phyloP scores from a whole-genome alignment of 805 yeast genomes.

The Teunomyces lycoperdinae region DNA sequence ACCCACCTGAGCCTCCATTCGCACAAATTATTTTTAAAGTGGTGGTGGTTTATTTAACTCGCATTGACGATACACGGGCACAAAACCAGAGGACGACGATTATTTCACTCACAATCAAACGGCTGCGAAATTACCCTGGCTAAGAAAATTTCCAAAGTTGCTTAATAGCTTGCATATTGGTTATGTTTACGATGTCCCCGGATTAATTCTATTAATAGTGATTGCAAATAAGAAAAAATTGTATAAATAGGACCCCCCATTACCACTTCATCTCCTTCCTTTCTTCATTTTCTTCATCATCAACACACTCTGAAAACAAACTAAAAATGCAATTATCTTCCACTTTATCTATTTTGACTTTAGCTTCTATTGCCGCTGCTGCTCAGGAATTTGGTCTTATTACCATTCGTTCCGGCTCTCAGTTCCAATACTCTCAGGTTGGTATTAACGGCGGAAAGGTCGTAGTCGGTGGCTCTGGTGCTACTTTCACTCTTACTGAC shows the following conservation, averaged over 20 bases:
- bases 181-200: neutral
- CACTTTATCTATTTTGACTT: constrained; percentile 17
- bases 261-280: neutral
- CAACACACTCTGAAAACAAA: neutral
- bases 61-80: neutral
- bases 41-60: neutral
- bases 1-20: neutral
- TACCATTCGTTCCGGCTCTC: constrained; percentile 24
- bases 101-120: neutral
- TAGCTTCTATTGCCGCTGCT: constrained; percentile 22
- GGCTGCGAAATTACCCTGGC: constrained; percentile 1
- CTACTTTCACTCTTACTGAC: constrained; percentile 19
- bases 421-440: constrained; percentile 18
- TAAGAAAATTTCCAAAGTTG: neutral
- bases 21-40: neutral
- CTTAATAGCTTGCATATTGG: neutral
- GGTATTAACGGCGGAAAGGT: constrained; percentile 7
- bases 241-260: too few relatives aligned
- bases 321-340: constrained; percentile 11
- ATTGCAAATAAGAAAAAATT: neutral
- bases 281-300: constrained; percentile 3
- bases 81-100: neutral
- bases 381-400: constrained; percentile 18
- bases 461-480: constrained; percentile 10
- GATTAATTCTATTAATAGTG: constrained; percentile 1